Conservation (phyloP, 2,329 filamentous ascomycete genomes). For the Elsinoe batatas region DNA sequence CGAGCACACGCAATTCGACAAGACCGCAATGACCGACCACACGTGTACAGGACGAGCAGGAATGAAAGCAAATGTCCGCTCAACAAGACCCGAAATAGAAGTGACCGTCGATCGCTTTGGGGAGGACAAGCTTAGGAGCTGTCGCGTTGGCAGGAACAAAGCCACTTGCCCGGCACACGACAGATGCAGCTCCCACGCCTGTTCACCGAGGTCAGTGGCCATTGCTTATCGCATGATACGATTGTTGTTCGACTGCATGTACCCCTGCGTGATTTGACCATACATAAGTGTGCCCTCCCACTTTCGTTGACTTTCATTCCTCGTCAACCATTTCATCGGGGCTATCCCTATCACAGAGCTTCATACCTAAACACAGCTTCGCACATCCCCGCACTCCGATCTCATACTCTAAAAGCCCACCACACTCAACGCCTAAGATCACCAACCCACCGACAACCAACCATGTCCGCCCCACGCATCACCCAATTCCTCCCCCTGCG, state of each 20-base stretch:
- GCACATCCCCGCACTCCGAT: conserved; percentile 7
- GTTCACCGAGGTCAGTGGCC: not conserved
- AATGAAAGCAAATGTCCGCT: conserved; percentile 1
- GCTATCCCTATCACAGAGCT: not conserved
- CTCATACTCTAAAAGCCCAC: no score
- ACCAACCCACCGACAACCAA: conserved; percentile 12
- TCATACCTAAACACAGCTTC: not conserved
- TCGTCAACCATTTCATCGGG: not conserved
- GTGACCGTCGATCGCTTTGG: conserved; percentile 3
- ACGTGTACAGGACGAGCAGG: not conserved
- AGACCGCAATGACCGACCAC: conserved; percentile 6
- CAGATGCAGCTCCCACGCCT: not conserved
- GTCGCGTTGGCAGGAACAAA: not conserved
- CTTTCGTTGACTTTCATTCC: not conserved
- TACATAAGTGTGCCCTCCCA: not conserved
- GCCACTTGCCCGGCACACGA: not conserved
- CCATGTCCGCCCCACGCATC: conserved; percentile 35
- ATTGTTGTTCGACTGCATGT: not conserved
- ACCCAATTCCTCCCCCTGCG: conserved; percentile 34
- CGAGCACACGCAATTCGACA: not conserved
- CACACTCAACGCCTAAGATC: no score
- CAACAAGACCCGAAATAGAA: conserved; percentile 11
- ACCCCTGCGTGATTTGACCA: conserved; percentile 6
- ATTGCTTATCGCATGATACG: conserved; percentile 5
- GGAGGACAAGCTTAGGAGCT: no score